phyloP scores from a whole-genome alignment of 139 green algal genomes.

The Edaphochlamys debaryana region DNA sequence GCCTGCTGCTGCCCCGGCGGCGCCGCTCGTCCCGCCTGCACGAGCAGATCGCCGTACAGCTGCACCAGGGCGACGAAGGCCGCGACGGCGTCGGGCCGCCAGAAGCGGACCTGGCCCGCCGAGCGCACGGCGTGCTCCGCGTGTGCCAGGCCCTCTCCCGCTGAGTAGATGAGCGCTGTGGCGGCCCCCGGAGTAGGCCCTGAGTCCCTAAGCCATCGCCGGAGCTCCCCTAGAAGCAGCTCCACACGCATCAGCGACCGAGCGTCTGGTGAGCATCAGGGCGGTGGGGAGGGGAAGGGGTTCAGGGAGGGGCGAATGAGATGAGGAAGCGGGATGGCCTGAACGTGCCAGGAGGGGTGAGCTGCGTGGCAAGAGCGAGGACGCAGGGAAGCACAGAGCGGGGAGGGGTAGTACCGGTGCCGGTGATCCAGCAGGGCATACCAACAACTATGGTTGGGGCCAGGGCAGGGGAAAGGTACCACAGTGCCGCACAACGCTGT shows the following conservation, averaged over 20 bases:
- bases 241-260: neutral
- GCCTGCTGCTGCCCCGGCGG: neutral
- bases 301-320: neutral
- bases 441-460: no score
- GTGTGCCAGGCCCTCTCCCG: constrained; percentile 15
- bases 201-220: neutral
- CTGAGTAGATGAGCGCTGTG: constrained; percentile 10
- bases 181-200: neutral
- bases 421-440: neutral
- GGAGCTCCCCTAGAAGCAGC: constrained; percentile 4
- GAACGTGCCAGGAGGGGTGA: no score
- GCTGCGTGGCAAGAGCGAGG: no score
- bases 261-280: no score
- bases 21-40: no score
- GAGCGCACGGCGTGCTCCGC: constrained; percentile 18
- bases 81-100: constrained; percentile 19
- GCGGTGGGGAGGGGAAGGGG: no score
- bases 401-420: no score
- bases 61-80: constrained; percentile 35
- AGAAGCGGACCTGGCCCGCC: constrained; percentile 23
- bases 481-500: neutral
- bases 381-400: no score
- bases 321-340: no score
- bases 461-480: no score
- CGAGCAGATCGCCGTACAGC: constrained; percentile 20